Conservation (phyloP, 352 stramenopile species). For the Globisporangium cederbergense region DNA sequence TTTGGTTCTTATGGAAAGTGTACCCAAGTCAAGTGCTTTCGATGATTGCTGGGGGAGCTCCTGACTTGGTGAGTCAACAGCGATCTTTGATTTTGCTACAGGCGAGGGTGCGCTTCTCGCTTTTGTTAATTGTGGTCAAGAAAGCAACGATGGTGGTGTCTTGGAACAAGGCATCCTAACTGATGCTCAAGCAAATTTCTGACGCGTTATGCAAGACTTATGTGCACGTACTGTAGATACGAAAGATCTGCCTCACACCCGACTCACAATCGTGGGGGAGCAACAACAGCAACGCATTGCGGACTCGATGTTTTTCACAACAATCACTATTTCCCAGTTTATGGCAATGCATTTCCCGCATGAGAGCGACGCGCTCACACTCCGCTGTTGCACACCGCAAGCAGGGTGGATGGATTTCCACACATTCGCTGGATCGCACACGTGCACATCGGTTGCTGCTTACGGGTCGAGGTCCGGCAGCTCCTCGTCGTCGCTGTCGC, state of each 20-base stretch:
- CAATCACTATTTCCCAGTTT: conserved; percentile 1
- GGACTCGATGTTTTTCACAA: not conserved
- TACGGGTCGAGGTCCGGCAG: conserved; percentile 81
- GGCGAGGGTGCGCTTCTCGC: too few species aligned
- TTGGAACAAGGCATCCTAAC: not conserved
- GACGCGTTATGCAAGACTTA: not conserved
- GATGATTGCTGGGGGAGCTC: not conserved
- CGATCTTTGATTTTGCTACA: not conserved
- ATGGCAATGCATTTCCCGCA: not conserved
- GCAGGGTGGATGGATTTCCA: not conserved
- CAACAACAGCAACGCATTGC: not conserved
- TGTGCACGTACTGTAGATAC: not conserved
- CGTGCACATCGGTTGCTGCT: conserved; percentile 20
- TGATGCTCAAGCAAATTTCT: too few species aligned
- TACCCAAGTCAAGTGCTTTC: not conserved
- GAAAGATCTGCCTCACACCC: not conserved
- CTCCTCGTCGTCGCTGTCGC: conserved; percentile 80
- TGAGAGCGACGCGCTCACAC: too few species aligned
- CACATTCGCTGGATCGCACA: not conserved
- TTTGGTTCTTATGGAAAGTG: not conserved
- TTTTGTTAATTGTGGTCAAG: not conserved
- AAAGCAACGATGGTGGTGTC: not conserved
- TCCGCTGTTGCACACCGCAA: too few species aligned
- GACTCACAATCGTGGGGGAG: not conserved
- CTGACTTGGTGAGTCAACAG: not conserved